Evolutionary conservation across 768 basidiomycete species (phyloP).

Genomic region (Pluteus cervinus): DNA sequence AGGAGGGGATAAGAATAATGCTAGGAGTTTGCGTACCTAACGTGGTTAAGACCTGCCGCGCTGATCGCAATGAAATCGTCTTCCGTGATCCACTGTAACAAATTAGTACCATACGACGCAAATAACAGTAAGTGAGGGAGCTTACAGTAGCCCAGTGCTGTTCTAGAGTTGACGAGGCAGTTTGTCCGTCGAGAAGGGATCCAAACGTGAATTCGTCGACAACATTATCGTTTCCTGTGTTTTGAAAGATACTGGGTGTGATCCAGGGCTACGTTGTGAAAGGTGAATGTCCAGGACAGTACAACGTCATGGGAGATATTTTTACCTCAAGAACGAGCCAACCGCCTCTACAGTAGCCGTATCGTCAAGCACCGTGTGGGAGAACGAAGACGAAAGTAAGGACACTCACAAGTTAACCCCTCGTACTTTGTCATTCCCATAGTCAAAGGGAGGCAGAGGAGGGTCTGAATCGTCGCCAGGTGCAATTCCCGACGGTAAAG

Average conservation of each 20-base stretch:
- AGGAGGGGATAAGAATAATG: neutral
- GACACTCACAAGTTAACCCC: slow-evolving; percentile 59
- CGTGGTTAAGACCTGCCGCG: slow-evolving; percentile 65
- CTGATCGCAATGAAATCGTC: slow-evolving; percentile 62
- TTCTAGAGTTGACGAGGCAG: slow-evolving; percentile 36
- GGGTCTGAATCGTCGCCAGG: too few relatives aligned
- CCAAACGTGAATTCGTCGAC: slow-evolving; percentile 64
- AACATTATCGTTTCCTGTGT: slow-evolving; percentile 47
- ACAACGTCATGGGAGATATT: neutral
- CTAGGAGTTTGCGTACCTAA: slow-evolving; percentile 38
- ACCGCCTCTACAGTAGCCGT: slow-evolving; percentile 37
- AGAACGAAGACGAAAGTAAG: neutral
- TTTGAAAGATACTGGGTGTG: slow-evolving; percentile 66
- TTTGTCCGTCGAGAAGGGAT: slow-evolving; percentile 36
- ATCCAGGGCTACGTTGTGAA: slow-evolving; percentile 58
- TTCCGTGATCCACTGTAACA: slow-evolving; percentile 53
- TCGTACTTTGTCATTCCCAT: slow-evolving; percentile 30
- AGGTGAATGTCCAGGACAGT: slow-evolving; percentile 1
- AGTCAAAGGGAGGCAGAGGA: slow-evolving; percentile 3
- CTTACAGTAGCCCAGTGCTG: slow-evolving; percentile 53
- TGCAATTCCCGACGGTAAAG: too few relatives aligned
- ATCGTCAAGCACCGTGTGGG: slow-evolving; percentile 3
- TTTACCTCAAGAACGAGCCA: slow-evolving; percentile 59
- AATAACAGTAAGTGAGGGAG: slow-evolving; percentile 1
- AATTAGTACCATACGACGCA: slow-evolving; percentile 4